phyloP scores from a whole-genome alignment of 371 early-diverging fungal species.

The Phascolomyces articulosus region DNA sequence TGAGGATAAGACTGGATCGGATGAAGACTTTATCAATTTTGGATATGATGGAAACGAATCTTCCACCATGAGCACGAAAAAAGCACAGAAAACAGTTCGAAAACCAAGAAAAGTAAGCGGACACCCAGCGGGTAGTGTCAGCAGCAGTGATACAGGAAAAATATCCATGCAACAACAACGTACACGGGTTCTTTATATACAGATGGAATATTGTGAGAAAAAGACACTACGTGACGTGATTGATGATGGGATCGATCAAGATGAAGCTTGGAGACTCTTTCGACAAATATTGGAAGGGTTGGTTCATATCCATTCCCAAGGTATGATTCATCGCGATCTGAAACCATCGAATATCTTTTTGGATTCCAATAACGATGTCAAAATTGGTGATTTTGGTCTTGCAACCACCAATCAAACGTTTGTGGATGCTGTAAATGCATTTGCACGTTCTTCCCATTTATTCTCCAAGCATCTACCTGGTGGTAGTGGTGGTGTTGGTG shows the following conservation, averaged over 20 bases:
- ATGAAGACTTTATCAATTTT: conserved; percentile 42
- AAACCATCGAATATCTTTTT: conserved; percentile 97
- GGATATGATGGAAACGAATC: conserved; percentile 12
- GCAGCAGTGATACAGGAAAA: conserved; percentile 19
- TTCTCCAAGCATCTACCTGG: conserved; percentile 1
- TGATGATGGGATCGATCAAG: conserved; percentile 75
- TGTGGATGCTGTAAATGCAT: conserved; percentile 46
- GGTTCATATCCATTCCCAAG: conserved; percentile 82
- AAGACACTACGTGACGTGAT: conserved; percentile 90
- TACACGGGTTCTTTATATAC: conserved; percentile 83
- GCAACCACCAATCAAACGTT: conserved; percentile 76
- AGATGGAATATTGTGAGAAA: conserved; percentile 98
- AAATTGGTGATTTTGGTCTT: conserved; percentile 98
- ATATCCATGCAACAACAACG: conserved; percentile 27
- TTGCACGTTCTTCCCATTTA: conserved; percentile 17
- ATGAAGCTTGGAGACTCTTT: conserved; percentile 73
- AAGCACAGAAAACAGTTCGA: conserved; percentile 6
- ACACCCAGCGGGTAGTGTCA: conserved; percentile 20
- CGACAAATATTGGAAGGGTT: conserved; percentile 89
- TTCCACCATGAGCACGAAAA: conserved; percentile 13
- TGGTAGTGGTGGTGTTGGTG: conserved; percentile 15
- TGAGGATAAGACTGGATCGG: conserved; percentile 23
- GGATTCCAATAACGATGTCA: conserved; percentile 86
- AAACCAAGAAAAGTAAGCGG: conserved; percentile 10
- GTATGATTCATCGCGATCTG: conserved; percentile 97